Percentiles rank a stretch among this genome's conserved stretches.
Conservation (phyloP, 1,139 yeast genomes). For the Debaryomyces subglobosus region DNA sequence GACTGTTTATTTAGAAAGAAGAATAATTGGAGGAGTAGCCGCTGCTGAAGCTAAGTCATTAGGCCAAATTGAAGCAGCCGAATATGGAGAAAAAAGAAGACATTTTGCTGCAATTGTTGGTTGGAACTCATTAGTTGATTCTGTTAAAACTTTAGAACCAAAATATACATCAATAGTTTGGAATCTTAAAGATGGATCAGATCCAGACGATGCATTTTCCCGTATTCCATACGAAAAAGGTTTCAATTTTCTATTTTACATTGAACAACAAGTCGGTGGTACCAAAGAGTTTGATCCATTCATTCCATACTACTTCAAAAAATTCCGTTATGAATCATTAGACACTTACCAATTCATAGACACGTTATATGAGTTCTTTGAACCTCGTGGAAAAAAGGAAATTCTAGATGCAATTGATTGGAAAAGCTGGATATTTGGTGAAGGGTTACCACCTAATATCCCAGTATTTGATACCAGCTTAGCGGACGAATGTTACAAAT, state of each 20-base stretch:
- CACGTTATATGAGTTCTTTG: constrained; percentile 33
- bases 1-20: constrained; percentile 42
- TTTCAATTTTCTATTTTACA: constrained; percentile 33
- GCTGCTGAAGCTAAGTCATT: constrained; percentile 25
- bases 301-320: constrained; percentile 35
- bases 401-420: constrained; percentile 27
- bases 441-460: constrained; percentile 33
- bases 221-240: constrained; percentile 43
- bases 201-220: constrained; percentile 42
- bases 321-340: constrained; percentile 33
- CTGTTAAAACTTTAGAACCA: constrained; percentile 22
- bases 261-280: constrained; percentile 35
- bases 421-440: constrained; percentile 32
- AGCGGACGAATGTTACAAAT: constrained; percentile 33
- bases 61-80: constrained; percentile 23
- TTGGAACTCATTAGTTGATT: constrained; percentile 31
- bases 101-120: constrained; percentile 37
- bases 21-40: constrained; percentile 37
- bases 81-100: constrained; percentile 34
- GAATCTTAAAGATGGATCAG: constrained; percentile 27
- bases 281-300: constrained; percentile 31
- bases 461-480: constrained; percentile 36
- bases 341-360: constrained; percentile 35
- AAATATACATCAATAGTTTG: constrained; percentile 31
- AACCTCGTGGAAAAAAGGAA: constrained; percentile 21